Evolutionary conservation across 2,329 filamentous ascomycete genomes (phyloP), one percentile per base, ranked within the genome.

Genomic region (Penicillium freii): DNA sequence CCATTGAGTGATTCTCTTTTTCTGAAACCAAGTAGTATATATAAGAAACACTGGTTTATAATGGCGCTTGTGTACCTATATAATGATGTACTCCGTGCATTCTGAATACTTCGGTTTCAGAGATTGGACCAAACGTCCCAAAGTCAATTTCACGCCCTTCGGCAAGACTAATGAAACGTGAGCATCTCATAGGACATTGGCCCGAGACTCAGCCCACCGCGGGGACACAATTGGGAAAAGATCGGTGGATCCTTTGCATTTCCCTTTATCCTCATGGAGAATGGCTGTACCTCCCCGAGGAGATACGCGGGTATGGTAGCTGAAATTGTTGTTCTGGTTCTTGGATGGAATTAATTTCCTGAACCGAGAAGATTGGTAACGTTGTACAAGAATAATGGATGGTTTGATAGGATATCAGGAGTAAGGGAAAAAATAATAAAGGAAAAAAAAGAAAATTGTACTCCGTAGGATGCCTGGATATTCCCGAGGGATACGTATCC

Each of bases 131-230:
- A 21, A 29, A 36, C 23, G 11, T 38, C n/a, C 7, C 25, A 65
- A 66, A 65, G 54, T 67, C 59, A 65, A 66, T 61, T 66, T 67
- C 57, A 66, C 65, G 65, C 65, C 65, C 64, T 67, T 67, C 60
- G 63, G 60, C 53, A 60, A 54, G 58, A 51, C 65, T 66, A 67
- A 54, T 27, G 43, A 43, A 45, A 60, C 58, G 61, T 11, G 48
- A 59, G 40, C 34, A 55, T 54, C 23, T 49, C 40, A 62, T 54
- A 54, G 59, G 45, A 59, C 58, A 62, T 56, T 55, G 54, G 29
- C 63, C 56, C 59, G 29, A 57, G 58, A 61, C 63, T 61, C 56
- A 62, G 64, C 63, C 61, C 60, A 60, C 45, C 38, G 66, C 67
- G 68, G 68, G 66, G 66, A 68, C 56, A 57, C 39, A 64, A 68